These are phyloP conservation scores for Pigoraptor vietnamica DNA, from an alignment of 78 protist genomes.

Conservation along the genomic window DNA sequence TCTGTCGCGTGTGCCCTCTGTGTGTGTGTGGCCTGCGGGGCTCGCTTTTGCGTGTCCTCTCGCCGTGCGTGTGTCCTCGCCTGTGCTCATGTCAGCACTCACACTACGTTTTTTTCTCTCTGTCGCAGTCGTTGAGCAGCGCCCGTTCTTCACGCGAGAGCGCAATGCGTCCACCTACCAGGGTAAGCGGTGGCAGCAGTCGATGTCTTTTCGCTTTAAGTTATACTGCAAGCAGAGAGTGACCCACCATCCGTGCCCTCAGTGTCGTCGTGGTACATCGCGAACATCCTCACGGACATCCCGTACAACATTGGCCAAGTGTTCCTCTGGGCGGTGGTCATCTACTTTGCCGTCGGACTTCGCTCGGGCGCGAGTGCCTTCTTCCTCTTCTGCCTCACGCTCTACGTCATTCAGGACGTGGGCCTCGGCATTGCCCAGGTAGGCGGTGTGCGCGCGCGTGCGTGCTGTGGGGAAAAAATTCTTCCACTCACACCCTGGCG, in stretches of 20 bases:
- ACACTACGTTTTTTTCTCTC: no score
- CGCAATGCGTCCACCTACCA: slow-evolving; percentile 27
- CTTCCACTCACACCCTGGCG: neutral
- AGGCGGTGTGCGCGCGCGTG: neutral
- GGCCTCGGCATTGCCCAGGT: slow-evolving; percentile 23
- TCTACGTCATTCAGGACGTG: neutral
- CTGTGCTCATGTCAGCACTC: no score
- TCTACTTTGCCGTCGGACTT: slow-evolving; percentile 21
- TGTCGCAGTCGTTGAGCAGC: neutral
- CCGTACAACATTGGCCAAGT: neutral
- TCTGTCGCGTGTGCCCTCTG: neutral
- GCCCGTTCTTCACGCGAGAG: slow-evolving; percentile 24
- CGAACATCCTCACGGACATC: neutral
- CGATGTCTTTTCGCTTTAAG: neutral
- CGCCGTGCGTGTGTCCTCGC: no score
- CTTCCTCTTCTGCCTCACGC: neutral
- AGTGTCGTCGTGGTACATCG: neutral
- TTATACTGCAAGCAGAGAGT: neutral
- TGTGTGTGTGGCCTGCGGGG: neutral
- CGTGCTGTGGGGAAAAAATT: neutral
- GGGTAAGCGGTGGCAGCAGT: neutral
- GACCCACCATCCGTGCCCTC: neutral
- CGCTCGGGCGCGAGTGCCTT: neutral
- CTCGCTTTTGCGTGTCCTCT: neutral
- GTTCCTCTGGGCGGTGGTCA: neutral